phyloP scores from a whole-genome alignment of 768 basidiomycete species.

The Agaricus sinodeliciosus region DNA sequence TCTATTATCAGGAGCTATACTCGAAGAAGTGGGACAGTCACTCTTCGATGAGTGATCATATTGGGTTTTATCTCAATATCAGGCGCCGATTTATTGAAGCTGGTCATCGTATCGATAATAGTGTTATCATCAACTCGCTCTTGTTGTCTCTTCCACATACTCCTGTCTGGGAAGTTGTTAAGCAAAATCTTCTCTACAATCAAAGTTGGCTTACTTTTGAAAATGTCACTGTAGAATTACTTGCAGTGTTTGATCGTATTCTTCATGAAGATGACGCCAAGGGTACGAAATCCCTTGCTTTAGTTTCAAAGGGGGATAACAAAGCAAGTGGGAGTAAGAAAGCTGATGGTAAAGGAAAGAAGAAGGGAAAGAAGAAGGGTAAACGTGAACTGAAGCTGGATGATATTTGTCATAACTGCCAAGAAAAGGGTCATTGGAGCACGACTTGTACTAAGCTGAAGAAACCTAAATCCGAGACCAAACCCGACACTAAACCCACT shows the following conservation, averaged over 20 bases:
- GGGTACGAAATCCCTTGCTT: neutral
- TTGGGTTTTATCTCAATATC: no score
- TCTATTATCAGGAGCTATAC: constrained; percentile 13
- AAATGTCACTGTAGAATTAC: constrained; percentile 4
- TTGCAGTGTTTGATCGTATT: constrained; percentile 19
- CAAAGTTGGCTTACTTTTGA: neutral
- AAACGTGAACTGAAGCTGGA: constrained; percentile 7
- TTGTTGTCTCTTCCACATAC: neutral
- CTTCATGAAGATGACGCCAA: neutral
- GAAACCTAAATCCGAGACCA: no score
- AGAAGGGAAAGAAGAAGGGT: neutral
- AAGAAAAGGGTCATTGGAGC: constrained; percentile 4
- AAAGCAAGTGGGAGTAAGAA: no score
- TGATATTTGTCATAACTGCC: constrained; percentile 13
- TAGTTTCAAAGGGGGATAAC: no score
- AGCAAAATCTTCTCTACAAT: neutral
- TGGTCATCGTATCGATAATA: neutral
- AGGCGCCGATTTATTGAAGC: no score
- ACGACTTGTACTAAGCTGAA: neutral
- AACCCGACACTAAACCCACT: constrained; percentile 6
- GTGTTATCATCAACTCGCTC: neutral
- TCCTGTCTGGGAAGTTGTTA: neutral
- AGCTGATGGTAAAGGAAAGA: neutral
- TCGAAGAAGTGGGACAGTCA: constrained; percentile 9
- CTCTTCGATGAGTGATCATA: constrained; percentile 9